phyloP scores from a whole-genome alignment of 129 eudicot genomes.

The Lactuca saligna region DNA sequence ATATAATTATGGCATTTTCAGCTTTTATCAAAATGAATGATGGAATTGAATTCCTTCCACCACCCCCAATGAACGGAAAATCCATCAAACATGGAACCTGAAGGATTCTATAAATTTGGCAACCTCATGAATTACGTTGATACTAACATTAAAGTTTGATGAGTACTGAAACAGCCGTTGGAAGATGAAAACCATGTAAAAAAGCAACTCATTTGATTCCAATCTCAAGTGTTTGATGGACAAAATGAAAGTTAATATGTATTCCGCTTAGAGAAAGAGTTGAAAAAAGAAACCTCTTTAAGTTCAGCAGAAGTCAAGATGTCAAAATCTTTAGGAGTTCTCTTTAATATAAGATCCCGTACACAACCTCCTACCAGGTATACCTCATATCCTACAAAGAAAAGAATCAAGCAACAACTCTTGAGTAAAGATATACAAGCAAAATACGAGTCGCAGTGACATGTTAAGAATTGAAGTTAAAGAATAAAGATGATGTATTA shows the following conservation, averaged over 20 bases:
- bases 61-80: too few species aligned
- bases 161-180: neutral
- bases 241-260: neutral
- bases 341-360: slow-evolving; percentile 51
- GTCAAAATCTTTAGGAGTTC: slow-evolving; percentile 65
- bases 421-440: neutral
- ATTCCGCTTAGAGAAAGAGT: neutral
- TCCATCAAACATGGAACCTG: too few species aligned
- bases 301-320: slow-evolving; percentile 66
- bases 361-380: slow-evolving; percentile 71
- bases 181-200: neutral
- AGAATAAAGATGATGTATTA: too few species aligned
- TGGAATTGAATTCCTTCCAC: too few species aligned
- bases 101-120: too few species aligned
- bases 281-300: slow-evolving; percentile 46
- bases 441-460: too few species aligned
- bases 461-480: too few species aligned
- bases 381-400: slow-evolving; percentile 48
- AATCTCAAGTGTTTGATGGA: too few species aligned
- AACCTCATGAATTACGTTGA: neutral
- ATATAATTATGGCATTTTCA: too few species aligned
- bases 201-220: neutral
- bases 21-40: too few species aligned
- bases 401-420: neutral
- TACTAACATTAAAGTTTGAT: neutral